Conservation (phyloP, 1,284 basidiomycete species). For the Coriolopsis trogii region DNA sequence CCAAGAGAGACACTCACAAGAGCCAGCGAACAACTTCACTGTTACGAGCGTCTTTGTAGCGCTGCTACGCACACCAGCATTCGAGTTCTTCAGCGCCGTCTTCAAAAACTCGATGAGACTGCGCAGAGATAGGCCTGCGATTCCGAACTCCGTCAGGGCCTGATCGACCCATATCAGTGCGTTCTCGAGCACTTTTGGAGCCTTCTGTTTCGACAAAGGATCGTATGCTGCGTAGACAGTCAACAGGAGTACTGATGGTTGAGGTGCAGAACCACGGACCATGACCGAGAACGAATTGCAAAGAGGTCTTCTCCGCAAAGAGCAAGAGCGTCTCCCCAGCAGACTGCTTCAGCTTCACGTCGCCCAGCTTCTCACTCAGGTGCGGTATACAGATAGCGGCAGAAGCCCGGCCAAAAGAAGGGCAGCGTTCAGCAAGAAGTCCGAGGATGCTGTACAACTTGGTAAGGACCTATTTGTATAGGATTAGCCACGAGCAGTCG, state of each 20-base stretch:
- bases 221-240: conserved; percentile 72
- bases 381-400: conserved; percentile 85
- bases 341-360: conserved; percentile 96
- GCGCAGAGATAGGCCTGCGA: conserved; percentile 83
- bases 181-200: conserved; percentile 96
- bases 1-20: conserved; percentile 55
- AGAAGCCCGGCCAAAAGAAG: conserved; percentile 86
- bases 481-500: not conserved
- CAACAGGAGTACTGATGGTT: not conserved
- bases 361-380: conserved; percentile 93
- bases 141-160: conserved; percentile 91
- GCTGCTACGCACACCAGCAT: conserved; percentile 91
- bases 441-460: conserved; percentile 84
- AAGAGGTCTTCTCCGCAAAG: conserved; percentile 91
- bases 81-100: conserved; percentile 87
- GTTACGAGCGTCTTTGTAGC: conserved; percentile 96
- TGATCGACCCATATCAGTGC: conserved; percentile 90
- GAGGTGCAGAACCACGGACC: conserved; percentile 51
- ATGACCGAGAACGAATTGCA: conserved; percentile 94
- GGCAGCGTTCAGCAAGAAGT: conserved; percentile 76
- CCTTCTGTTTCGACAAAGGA: conserved; percentile 91
- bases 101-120: conserved; percentile 92
- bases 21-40: conserved; percentile 89
- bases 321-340: conserved; percentile 86
- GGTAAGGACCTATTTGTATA: conserved; percentile 78